These are phyloP conservation scores for Fonsecaea erecta DNA, from an alignment of 2,329 filamentous ascomycete genomes.

Conservation along the genomic window DNA sequence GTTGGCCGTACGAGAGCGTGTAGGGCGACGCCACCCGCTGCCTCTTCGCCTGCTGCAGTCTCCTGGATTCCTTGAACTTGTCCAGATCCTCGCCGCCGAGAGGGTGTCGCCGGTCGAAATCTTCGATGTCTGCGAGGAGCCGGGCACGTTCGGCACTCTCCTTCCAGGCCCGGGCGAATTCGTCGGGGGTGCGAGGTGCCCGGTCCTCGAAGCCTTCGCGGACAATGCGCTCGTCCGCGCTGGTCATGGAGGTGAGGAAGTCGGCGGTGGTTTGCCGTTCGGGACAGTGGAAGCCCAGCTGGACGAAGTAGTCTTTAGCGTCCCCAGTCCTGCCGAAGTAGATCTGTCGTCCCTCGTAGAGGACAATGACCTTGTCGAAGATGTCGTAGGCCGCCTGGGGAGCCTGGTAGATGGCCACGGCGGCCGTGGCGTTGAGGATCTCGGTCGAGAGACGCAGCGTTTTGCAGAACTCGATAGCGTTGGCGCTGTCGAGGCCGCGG, in stretches of 20 bases:
- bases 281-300: slow-evolving; percentile 72
- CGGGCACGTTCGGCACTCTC: slow-evolving; percentile 54
- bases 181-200: slow-evolving; percentile 71
- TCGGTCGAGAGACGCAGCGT: slow-evolving; percentile 58
- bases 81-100: slow-evolving; percentile 49
- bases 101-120: slow-evolving; percentile 50
- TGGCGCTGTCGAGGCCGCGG: slow-evolving; percentile 60
- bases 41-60: slow-evolving; percentile 50
- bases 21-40: slow-evolving; percentile 59
- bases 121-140: slow-evolving; percentile 51
- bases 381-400: slow-evolving; percentile 60
- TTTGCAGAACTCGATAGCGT: slow-evolving; percentile 63
- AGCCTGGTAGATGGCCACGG: slow-evolving; percentile 64
- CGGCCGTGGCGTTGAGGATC: slow-evolving; percentile 55
- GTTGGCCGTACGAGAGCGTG: slow-evolving; percentile 59
- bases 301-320: slow-evolving; percentile 70
- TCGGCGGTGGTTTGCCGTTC: slow-evolving; percentile 71
- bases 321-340: slow-evolving; percentile 69
- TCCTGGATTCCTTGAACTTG: slow-evolving; percentile 49
- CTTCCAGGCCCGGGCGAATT: slow-evolving; percentile 66
- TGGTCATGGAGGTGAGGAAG: slow-evolving; percentile 73
- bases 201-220: slow-evolving; percentile 64
- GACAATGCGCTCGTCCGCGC: slow-evolving; percentile 63
- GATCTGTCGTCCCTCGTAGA: slow-evolving; percentile 79
- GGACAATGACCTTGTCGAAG: slow-evolving; percentile 75